These are phyloP conservation scores for Huiozyma sinensis DNA, from an alignment of 805 yeast genomes.

Conservation along the genomic window DNA sequence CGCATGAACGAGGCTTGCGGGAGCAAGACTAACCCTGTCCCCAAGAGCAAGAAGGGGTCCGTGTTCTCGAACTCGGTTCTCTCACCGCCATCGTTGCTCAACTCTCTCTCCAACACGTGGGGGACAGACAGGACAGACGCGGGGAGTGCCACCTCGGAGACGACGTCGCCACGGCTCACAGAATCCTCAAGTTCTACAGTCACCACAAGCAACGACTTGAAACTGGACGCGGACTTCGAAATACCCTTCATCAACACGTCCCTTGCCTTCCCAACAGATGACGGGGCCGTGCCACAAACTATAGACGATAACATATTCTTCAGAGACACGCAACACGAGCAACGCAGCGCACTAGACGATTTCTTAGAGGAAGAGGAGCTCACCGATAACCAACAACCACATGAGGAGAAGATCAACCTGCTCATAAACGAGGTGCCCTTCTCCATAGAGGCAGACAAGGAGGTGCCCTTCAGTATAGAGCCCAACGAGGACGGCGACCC, in stretches of 20 bases:
- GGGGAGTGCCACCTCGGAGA: slow-evolving; percentile 3
- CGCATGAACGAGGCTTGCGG: slow-evolving; percentile 79
- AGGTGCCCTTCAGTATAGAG: not conserved
- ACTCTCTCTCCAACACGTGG: slow-evolving; percentile 5
- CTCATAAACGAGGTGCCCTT: slow-evolving; percentile 11
- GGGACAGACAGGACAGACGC: slow-evolving; percentile 1
- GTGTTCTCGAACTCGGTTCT: not conserved
- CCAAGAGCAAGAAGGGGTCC: slow-evolving; percentile 24
- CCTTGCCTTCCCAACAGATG: slow-evolving; percentile 21
- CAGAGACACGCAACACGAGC: slow-evolving; percentile 7
- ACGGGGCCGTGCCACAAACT: not conserved
- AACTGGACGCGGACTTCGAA: slow-evolving; percentile 1
- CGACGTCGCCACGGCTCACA: slow-evolving; percentile 2
- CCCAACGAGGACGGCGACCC: slow-evolving; percentile 24
- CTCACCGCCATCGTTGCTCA: not conserved
- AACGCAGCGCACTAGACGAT: not conserved
- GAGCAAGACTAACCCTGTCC: slow-evolving; percentile 55
- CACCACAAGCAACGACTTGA: not conserved
- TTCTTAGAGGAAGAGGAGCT: slow-evolving; percentile 4
- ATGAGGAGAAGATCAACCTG: not conserved
- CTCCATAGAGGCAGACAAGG: not conserved
- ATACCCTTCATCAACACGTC: slow-evolving; percentile 21
- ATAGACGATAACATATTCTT: slow-evolving; percentile 9
- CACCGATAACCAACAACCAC: not conserved
- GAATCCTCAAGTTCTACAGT: slow-evolving; percentile 1